Evolutionary conservation across 495 filamentous ascomycete species (phyloP), one percentile per base, ranked within the genome.

Genomic region (Darksidea phi): DNA sequence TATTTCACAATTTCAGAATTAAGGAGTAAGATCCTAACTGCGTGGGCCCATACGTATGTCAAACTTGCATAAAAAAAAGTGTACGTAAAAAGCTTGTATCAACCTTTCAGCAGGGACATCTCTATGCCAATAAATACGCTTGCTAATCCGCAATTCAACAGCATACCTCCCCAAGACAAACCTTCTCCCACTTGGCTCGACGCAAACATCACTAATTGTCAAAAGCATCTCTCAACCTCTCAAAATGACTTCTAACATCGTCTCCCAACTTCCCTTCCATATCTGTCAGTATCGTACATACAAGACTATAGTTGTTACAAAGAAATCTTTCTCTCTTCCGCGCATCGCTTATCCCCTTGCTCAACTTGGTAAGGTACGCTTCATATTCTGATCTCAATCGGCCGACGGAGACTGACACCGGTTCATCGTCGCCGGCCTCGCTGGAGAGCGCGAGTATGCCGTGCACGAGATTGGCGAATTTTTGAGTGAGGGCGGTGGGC

Each of bases 341-440:
- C 56, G 81, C 76, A 63, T 95, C 90, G 1, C 83, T 85, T 57
- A 91, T 84, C 6, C 78, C 80, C 20, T 85, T 80, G 66, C 84
- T 84, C 57, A 86, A 64, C 67, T 86, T 89, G 11, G 82, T 82
- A 60, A 97, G 68, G 54, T 93, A 91, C 1, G 78, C 78, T 70
- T 96, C 90, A 48, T 88, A 84, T 66, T 96, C 92, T 57, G 78
- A 80, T 8, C 90, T 77, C 56, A 98, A 72, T 32, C 94, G 79
- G 1, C 81, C 78, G 26, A 97, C 72, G 67, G 90, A 95, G 45
- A 86, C 86, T 1, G 84, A 83, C 1, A 97, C 88, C 0, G 94
- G 94, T 73, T 97, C 94, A 63, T 95, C 90, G 66, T 98, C 94
- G 1, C 90, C 91, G 2, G 88, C 89, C 48, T 96, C 91, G 37